Evolutionary conservation across 768 basidiomycete genomes (phyloP).

Genomic region (Tulasnella sp.): DNA sequence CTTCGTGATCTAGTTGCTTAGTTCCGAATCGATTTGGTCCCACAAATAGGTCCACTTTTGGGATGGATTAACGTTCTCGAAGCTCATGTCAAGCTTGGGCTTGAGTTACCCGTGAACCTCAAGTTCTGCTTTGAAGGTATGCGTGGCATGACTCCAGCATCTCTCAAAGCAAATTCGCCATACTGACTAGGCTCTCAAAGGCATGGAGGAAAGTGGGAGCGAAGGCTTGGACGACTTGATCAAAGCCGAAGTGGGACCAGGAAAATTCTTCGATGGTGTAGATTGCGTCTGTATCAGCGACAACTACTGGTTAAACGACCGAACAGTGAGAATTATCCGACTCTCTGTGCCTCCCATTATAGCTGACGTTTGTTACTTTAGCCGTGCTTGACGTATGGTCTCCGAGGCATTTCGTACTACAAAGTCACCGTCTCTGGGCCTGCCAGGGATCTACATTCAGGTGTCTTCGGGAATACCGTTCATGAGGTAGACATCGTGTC

Average conservation of each 20-base stretch:
- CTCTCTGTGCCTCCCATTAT: not conserved
- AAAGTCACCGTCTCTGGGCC: constrained; percentile 75
- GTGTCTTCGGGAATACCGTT: constrained; percentile 70
- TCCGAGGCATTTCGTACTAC: constrained; percentile 83
- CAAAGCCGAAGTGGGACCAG: constrained; percentile 54
- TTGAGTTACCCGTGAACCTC: constrained; percentile 79
- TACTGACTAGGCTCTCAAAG: constrained; percentile 6
- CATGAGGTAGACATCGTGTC: constrained; percentile 37
- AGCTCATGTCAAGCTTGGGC: constrained; percentile 55
- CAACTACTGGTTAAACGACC: constrained; percentile 87
- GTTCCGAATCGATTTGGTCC: too few species aligned
- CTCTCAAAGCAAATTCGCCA: not conserved
- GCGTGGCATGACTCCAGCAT: not conserved
- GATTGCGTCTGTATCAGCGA: constrained; percentile 94
- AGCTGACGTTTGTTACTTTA: not conserved
- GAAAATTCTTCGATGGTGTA: constrained; percentile 73
- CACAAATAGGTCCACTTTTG: constrained; percentile 62
- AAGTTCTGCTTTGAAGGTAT: constrained; percentile 82
- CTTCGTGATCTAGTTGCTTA: too few species aligned
- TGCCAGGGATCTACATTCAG: constrained; percentile 80
- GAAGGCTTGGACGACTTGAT: constrained; percentile 88
- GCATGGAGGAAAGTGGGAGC: constrained; percentile 93
- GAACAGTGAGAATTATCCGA: constrained; percentile 33
- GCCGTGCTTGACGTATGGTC: constrained; percentile 74
- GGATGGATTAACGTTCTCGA: constrained; percentile 88